phyloP scores from a whole-genome alignment of 1,284 basidiomycete species.

The Tilletia setariae region DNA sequence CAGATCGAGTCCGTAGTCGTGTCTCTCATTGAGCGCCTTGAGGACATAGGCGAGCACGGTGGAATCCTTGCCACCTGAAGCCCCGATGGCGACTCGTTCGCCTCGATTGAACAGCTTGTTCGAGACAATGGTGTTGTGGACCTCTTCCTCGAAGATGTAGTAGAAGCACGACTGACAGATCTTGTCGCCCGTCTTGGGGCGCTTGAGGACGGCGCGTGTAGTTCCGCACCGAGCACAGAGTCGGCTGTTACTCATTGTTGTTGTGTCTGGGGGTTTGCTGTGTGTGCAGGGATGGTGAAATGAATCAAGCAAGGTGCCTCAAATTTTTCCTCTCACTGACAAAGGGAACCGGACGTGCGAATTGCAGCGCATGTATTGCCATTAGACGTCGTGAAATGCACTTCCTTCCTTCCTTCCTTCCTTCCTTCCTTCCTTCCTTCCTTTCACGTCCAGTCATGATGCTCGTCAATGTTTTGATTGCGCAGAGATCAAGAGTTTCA shows the following conservation, averaged over 20 bases:
- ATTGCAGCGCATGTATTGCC: too few relatives aligned
- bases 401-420: too few relatives aligned
- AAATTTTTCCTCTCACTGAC: too few relatives aligned
- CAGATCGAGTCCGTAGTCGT: conserved; percentile 85
- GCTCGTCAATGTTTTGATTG: too few relatives aligned
- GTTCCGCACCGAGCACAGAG: conserved; percentile 72
- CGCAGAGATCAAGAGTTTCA: too few relatives aligned
- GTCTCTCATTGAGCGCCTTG: conserved; percentile 89
- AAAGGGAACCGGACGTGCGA: too few relatives aligned
- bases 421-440: too few relatives aligned
- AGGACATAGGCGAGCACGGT: conserved; percentile 96
- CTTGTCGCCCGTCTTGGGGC: conserved; percentile 95
- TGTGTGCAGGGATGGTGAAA: neutral
- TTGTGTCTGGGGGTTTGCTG: neutral
- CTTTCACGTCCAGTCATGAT: too few relatives aligned
- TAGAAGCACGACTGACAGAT: conserved; percentile 96
- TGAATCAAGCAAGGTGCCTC: too few relatives aligned
- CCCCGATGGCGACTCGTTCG: conserved; percentile 92
- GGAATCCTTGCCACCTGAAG: conserved; percentile 97
- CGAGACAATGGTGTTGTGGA: conserved; percentile 86
- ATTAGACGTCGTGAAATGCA: too few relatives aligned
- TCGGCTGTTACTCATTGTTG: conserved; percentile 59
- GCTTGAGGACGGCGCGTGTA: conserved; percentile 79
- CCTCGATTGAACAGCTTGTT: conserved; percentile 74
- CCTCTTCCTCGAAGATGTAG: conserved; percentile 94